Evolutionary conservation across 2,329 filamentous ascomycete species (phyloP).

Genomic region (Claviceps purpurea): DNA sequence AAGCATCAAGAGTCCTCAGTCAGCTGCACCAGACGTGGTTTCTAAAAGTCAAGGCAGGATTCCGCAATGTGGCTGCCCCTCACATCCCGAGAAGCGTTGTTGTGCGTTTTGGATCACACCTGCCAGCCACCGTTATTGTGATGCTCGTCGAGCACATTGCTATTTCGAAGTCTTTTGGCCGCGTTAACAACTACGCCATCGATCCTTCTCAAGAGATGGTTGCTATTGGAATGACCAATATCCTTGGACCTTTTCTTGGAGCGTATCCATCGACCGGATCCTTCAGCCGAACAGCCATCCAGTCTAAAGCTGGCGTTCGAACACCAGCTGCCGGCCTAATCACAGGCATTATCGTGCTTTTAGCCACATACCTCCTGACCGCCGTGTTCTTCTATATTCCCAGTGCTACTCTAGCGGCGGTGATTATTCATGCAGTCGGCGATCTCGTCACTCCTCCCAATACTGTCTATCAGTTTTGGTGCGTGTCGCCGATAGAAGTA

Average conservation of each 20-base stretch:
- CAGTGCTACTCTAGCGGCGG: conserved; percentile 62
- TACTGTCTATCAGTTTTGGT: conserved; percentile 90
- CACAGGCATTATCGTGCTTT: conserved; percentile 69
- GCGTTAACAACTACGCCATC: conserved; percentile 92
- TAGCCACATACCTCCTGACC: conserved; percentile 81
- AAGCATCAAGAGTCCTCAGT: not conserved
- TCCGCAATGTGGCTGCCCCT: conserved; percentile 66
- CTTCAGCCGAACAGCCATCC: conserved; percentile 92
- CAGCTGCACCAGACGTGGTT: not conserved
- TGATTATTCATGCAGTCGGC: conserved; percentile 92
- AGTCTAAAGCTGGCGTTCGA: conserved; percentile 88
- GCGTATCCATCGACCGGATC: conserved; percentile 89
- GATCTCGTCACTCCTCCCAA: conserved; percentile 87
- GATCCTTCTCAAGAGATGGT: conserved; percentile 93
- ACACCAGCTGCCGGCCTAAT: conserved; percentile 85
- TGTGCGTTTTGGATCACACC: conserved; percentile 51
- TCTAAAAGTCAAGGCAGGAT: conserved; percentile 34
- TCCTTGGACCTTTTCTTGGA: conserved; percentile 83
- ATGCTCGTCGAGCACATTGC: conserved; percentile 93
- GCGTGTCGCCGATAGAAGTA: conserved; percentile 78
- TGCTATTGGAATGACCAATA: conserved; percentile 80
- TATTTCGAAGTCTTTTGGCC: conserved; percentile 91
- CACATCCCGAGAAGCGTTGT: conserved; percentile 53
- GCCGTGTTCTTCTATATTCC: conserved; percentile 92
- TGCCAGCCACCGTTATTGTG: conserved; percentile 86